Evolutionary conservation across 75 land plant genomes (phyloP), one percentile per base, ranked within the genome.

Genomic region (Pinus albicaulis): DNA sequence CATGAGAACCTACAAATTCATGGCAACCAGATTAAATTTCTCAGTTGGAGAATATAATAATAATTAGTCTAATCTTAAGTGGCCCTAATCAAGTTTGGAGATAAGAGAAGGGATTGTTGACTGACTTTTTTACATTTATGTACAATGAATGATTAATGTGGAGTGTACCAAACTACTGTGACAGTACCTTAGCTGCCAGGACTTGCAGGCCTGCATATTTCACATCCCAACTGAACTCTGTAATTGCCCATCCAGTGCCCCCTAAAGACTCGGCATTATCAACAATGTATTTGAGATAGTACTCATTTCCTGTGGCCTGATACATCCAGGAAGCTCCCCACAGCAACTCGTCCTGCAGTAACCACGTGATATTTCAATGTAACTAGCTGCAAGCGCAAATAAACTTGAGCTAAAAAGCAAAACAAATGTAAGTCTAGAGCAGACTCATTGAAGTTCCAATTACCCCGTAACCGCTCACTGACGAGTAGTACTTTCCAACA

Each of bases 141-240:
- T 60, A 61, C 65, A 63, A 59, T 13, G 68, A 19, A 11, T n/a
- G 24, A 2, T n/a, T 61, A n/a, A 8, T 19, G 24, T 3, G 63
- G 8, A n/a, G 24, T n/a, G 63, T 61, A n/a, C 22, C 12, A 8
- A 20, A n/a, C 22, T 17, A 24, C 22, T 7, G 24, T n/a, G 20
- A 61, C 3, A 61, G 63, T 61, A 88, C 89, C 89, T 87, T 87
- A 41, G 91, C 70, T n/a, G 82, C 89, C 5, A 87, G 83, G 59
- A 84, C 80, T 76, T 89, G 89, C 24, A 87, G 75, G 26, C 91
- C 91, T 41, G 90, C 90, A 72, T 80, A 91, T 52, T 91, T 91
- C 20, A 88, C 82, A 72, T 90, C 90, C 90, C 92, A 87, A 76
- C 86, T 81, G 71, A 90, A 90, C 73, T 90, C 87, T 8, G 80